phyloP scores from a whole-genome alignment of 108 stramenopile species.

The Skeletonema menzelii region DNA sequence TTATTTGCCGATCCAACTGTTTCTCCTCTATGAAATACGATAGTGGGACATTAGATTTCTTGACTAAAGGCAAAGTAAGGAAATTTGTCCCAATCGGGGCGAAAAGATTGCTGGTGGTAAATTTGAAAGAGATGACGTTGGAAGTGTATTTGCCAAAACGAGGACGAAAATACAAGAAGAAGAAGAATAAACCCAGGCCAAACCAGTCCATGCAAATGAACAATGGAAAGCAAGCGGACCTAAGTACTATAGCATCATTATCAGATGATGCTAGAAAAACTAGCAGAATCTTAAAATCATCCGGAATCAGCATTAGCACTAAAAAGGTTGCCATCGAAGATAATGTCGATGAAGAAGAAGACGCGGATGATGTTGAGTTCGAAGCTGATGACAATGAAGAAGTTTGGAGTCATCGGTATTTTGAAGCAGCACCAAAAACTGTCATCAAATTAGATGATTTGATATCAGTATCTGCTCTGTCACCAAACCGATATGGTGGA shows the following conservation, averaged over 20 bases:
- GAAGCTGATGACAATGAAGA: background rate
- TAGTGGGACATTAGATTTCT: slow-evolving; percentile 21
- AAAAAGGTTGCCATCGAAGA: background rate
- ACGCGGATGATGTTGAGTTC: background rate
- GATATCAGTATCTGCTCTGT: slow-evolving; percentile 19
- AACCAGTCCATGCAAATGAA: background rate
- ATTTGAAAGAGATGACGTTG: slow-evolving; percentile 35
- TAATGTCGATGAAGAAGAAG: background rate
- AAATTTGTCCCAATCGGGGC: slow-evolving; percentile 27
- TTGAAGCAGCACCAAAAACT: slow-evolving; percentile 7
- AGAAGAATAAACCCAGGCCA: background rate
- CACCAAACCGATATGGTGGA: slow-evolving; percentile 8
- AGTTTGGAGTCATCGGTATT: slow-evolving; percentile 13
- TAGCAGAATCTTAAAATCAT: background rate
- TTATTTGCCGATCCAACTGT: too few species aligned
- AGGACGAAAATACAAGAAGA: background rate
- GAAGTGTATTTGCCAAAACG: slow-evolving; percentile 17
- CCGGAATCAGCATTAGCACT: slow-evolving; percentile 13
- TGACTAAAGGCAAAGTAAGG: slow-evolving; percentile 23
- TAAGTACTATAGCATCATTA: background rate
- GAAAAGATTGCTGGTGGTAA: slow-evolving; percentile 17
- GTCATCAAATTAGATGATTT: slow-evolving; percentile 10
- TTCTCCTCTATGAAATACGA: too few species aligned
- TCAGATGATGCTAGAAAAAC: background rate
- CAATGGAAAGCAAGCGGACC: background rate